Evolutionary conservation across 768 basidiomycete genomes (phyloP).

Genomic region (Nevesoporus exiguus): DNA sequence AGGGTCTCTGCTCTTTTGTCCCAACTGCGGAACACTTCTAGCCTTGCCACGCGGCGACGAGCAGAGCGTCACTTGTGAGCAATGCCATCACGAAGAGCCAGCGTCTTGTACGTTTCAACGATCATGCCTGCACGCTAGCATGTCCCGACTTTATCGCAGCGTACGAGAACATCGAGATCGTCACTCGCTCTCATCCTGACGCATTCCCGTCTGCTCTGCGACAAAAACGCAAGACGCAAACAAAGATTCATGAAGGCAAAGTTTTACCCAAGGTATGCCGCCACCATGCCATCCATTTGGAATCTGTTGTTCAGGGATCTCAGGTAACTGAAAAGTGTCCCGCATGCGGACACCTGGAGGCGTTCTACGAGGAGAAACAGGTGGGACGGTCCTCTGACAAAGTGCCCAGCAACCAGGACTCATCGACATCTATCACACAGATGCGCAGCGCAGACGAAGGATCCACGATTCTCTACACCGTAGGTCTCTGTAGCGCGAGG

Average conservation of each 20-base stretch:
- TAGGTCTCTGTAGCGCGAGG: conserved; percentile 38
- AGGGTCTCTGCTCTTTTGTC: conserved; percentile 95
- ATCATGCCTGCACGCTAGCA: neutral
- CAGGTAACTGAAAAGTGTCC: conserved; percentile 92
- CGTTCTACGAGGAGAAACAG: conserved; percentile 88
- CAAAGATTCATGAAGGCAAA: conserved; percentile 68
- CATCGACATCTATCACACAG: conserved; percentile 34
- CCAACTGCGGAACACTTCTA: conserved; percentile 86
- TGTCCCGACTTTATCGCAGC: conserved; percentile 42
- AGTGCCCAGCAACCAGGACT: neutral
- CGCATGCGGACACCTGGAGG: conserved; percentile 77
- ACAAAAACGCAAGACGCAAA: conserved; percentile 88
- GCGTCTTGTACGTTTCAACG: conserved; percentile 70
- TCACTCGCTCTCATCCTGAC: conserved; percentile 87
- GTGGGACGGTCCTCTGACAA: conserved; percentile 36
- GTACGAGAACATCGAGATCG: conserved; percentile 88
- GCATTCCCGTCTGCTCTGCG: conserved; percentile 89
- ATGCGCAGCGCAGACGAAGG: conserved; percentile 92
- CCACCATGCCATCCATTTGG: conserved; percentile 27
- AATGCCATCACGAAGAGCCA: conserved; percentile 84
- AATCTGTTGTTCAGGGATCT: neutral
- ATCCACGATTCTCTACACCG: conserved; percentile 92
- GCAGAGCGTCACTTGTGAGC: conserved; percentile 76
- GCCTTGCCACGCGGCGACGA: conserved; percentile 76
- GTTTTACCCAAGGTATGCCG: conserved; percentile 62